Base-by-base conservation (phyloP, 345 rosid genomes). In the Raphanus sativus region DNA sequence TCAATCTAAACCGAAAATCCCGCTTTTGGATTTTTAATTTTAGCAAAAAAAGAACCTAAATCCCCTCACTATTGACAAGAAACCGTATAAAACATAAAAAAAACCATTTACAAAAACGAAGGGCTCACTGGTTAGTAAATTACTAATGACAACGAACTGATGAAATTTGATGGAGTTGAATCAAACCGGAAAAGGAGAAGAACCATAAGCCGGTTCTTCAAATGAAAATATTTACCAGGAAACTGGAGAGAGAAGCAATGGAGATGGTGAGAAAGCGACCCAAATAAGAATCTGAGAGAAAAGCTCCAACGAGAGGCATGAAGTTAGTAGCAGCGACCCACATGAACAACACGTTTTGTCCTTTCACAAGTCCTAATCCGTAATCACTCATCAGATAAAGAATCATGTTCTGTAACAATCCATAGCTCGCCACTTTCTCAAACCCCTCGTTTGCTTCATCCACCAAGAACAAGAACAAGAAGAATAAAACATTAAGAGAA, bases 391-490 rank as follows among this genome's bases (percentile, higher is more conserved):
- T 86, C 85, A 91, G 77, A 75, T 91, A 91, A n/a, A 85, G 74
- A 58, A 86, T 87, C 92, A 91, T 91, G 82, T 91, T 89, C 62
- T 88, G 84, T 54, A 81, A 2, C 50, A 91, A 52, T 33, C 97
- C 97, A 71, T 91, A 91, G 82, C 94, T 87, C 58, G 97, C 90
- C 83, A 91, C 89, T 84, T 86, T 87, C 88, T 91, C 97, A 52
- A 91, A 86, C 52, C 84, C 88, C 82, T 91, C 97, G 71, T 91
- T 91, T 62, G 82, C 97, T 91, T 29, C 45, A 67, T 60, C 54
- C 4, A 69, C 24, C 21, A 52, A 52, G 58, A 52, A 52, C 58
- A 52, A 52, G 69, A 21, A 59, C 13, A 15, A n/a, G 28, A 21
- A 21, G 8, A 40, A 62, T 12, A 32, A n/a, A 12, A 21, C 59